phyloP scores from a whole-genome alignment of 768 basidiomycete genomes.

The Tephrocybe rancida region DNA sequence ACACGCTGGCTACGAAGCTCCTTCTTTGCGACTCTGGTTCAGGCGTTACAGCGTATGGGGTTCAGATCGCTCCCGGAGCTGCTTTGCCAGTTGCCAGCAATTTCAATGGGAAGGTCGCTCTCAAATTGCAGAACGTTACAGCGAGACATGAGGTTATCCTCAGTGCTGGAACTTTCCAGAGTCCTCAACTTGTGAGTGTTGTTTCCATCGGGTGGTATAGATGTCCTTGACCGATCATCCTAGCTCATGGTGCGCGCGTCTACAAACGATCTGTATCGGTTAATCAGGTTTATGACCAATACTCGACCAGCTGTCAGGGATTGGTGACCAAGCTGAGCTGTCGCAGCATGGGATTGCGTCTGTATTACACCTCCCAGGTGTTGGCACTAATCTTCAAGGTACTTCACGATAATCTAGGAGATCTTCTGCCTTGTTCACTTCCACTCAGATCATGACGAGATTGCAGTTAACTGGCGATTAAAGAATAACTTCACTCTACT shows the following conservation, averaged over 20 bases:
- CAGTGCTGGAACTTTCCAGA: constrained; percentile 31
- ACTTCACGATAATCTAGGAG: not conserved
- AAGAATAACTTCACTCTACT: constrained; percentile 29
- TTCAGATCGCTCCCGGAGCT: constrained; percentile 24
- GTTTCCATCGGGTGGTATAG: not conserved
- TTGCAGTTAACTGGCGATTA: constrained; percentile 29
- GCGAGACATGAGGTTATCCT: constrained; percentile 29
- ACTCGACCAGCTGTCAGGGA: constrained; percentile 31
- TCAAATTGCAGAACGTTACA: constrained; percentile 20
- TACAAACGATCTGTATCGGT: not conserved
- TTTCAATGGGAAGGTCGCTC: constrained; percentile 22
- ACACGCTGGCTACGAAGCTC: constrained; percentile 29
- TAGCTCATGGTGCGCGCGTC: not conserved
- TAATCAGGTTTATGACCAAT: not conserved
- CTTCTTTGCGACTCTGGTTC: constrained; percentile 18
- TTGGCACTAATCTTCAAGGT: constrained; percentile 39
- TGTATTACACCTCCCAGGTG: constrained; percentile 32
- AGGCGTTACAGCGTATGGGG: constrained; percentile 24
- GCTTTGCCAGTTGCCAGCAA: constrained; percentile 28
- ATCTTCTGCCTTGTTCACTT: not conserved
- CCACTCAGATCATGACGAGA: constrained; percentile 31
- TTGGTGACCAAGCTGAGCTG: constrained; percentile 30
- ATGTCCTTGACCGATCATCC: not conserved
- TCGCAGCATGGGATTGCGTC: constrained; percentile 25
- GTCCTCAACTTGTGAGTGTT: constrained; percentile 26